phyloP scores from a whole-genome alignment of 768 basidiomycete species.

The Auricularia heimuer region DNA sequence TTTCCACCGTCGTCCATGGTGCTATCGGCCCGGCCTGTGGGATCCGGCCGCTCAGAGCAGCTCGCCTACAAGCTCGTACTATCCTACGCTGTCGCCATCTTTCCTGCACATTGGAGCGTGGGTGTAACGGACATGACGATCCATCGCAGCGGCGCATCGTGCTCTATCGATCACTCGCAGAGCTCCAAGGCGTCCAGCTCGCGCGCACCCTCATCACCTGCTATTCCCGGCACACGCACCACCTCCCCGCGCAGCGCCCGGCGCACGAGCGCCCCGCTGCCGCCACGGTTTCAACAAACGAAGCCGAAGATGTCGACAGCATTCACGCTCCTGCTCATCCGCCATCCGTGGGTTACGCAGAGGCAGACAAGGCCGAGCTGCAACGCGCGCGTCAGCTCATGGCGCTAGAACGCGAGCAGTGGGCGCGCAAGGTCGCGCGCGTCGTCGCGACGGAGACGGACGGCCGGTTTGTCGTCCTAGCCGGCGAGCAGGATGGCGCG shows the following conservation, averaged over 20 bases:
- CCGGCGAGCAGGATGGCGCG: conserved; percentile 35
- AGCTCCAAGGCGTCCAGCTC: conserved; percentile 60
- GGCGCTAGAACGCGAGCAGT: conserved; percentile 46
- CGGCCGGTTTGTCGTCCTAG: conserved; percentile 77
- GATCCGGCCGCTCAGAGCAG: conserved; percentile 3
- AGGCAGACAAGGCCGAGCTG: not conserved
- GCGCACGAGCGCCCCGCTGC: conserved; percentile 62
- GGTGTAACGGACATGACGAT: conserved; percentile 72
- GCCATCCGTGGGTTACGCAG: not conserved
- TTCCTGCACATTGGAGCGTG: conserved; percentile 71
- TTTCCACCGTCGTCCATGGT: conserved; percentile 74
- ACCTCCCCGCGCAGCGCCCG: conserved; percentile 40
- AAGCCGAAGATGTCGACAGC: conserved; percentile 37
- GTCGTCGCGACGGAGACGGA: conserved; percentile 75
- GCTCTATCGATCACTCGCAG: not conserved
- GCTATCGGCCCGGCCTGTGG: conserved; percentile 50
- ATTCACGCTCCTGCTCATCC: not conserved
- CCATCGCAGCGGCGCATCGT: conserved; percentile 15
- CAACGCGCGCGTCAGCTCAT: conserved; percentile 1
- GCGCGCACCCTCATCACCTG: not conserved
- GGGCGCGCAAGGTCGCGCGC: conserved; percentile 60
- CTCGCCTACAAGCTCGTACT: conserved; percentile 60
- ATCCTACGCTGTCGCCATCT: conserved; percentile 67
- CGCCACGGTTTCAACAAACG: conserved; percentile 37
- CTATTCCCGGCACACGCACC: conserved; percentile 35